Base-by-base conservation (phyloP, 345 rosid genomes). In the Moricandia moricandioides region DNA sequence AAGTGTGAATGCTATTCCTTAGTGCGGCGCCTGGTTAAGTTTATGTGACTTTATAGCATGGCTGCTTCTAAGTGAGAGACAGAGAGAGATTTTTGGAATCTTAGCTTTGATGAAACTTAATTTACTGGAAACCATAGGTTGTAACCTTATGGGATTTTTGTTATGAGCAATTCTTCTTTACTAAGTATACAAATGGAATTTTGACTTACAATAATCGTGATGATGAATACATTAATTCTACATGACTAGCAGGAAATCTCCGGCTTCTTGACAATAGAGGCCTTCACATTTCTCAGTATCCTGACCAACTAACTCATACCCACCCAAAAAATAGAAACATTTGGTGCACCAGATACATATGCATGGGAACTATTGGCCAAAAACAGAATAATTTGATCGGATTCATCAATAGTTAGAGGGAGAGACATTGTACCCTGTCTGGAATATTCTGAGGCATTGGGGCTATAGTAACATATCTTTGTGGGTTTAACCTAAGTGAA, bases 361-460 rank as follows among this genome's bases (percentile, higher is more conserved):
- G 69, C 67, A 78, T 59, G 72, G 73, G 16, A 55, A 37, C 55
- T 57, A 60, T 18, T 72, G 65, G 81, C 81, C 74, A 54, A 69
- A 73, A 72, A 73, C 40, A 67, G 24, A 30, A 62, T 26, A 49
- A 71, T 71, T 71, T 71, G 52, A 45, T 13, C 35, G 72, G 72
- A 83, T 78, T 73, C 82, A 83, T 83, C 71, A 81, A 74, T 83
- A 56, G 84, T 89, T 86, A 92, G 72, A 95, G 92, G 62, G 99
- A 84, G 52, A 92, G 91, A 84, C 99, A 90, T 65, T 86, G 98
- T 86, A 89, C 87, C 85, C 83, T 84, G 70, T 90, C 99, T 43
- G 99, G 99, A 75, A 92, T 85, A 81, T 88, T 85, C 82, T 73
- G 85, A 61, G 99, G 97, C 86, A 90, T 86, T 16, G 97, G 89